Conservation (phyloP, 306 rosid species). For the Quercus variabilis region DNA sequence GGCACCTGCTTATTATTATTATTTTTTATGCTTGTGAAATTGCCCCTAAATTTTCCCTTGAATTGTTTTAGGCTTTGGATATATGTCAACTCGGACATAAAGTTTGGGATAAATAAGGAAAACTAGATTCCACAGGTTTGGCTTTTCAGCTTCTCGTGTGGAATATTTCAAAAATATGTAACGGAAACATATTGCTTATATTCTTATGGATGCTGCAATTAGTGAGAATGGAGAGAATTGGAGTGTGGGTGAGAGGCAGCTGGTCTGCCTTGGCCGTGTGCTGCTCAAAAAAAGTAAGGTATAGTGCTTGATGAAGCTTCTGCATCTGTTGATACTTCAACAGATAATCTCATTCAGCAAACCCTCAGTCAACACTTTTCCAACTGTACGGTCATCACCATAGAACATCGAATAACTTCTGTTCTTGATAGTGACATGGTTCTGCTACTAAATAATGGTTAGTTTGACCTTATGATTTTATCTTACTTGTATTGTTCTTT, state of each 20-base stretch:
- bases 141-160: not conserved
- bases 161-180: not conserved
- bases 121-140: conserved; percentile 41
- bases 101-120: conserved; percentile 45
- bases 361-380: conserved; percentile 40
- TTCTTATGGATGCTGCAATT: conserved; percentile 18
- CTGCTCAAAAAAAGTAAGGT: too few species aligned
- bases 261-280: too few species aligned
- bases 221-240: too few species aligned
- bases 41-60: not conserved
- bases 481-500: not conserved
- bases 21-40: too few species aligned
- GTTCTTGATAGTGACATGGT: conserved; percentile 43
- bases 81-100: conserved; percentile 22
- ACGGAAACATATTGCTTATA: not conserved
- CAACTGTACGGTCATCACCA: conserved; percentile 18
- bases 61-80: conserved; percentile 25
- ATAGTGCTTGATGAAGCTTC: conserved; percentile 23
- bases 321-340: conserved; percentile 47
- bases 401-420: conserved; percentile 26
- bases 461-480: not conserved
- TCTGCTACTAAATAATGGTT: conserved; percentile 36
- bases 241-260: too few species aligned
- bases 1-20: too few species aligned
- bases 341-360: conserved; percentile 43